Conservation (phyloP, 441 rosid species). For the Cnidoscolus chayamansa region DNA sequence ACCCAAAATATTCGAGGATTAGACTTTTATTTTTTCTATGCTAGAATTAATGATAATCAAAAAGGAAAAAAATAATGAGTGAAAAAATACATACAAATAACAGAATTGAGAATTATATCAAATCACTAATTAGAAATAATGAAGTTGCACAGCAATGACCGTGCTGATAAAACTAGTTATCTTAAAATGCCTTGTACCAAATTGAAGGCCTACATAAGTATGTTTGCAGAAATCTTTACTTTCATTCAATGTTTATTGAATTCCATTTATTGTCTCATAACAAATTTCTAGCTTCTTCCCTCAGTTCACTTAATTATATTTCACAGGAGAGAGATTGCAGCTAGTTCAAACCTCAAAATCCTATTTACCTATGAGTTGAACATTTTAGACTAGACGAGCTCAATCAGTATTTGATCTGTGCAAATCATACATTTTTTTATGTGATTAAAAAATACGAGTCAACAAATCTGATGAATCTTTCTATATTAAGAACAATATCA, state of each 20-base stretch:
- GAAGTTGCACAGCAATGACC: too few relatives aligned
- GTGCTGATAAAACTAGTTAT: too few relatives aligned
- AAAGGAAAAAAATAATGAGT: too few relatives aligned
- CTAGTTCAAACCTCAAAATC: background rate
- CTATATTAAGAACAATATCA: background rate
- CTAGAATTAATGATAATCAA: too few relatives aligned
- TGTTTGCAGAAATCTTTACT: background rate
- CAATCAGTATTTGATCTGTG: background rate
- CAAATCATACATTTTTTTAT: background rate
- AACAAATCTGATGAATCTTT: background rate
- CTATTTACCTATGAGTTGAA: background rate
- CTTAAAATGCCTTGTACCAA: background rate
- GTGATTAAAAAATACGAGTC: background rate
- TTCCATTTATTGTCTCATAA: background rate
- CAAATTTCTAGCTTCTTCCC: background rate
- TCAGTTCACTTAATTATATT: background rate
- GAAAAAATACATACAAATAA: too few relatives aligned
- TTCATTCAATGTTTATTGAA: background rate
- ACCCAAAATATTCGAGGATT: too few relatives aligned
- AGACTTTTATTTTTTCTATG: too few relatives aligned
- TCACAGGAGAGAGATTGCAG: background rate
- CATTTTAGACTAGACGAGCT: background rate
- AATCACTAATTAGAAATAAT: too few relatives aligned
- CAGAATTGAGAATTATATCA: too few relatives aligned
- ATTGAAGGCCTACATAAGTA: background rate